Evolutionary conservation across 805 yeast genomes (phyloP), one percentile per base, ranked within the genome.

Genomic region (Candida caryicola): DNA sequence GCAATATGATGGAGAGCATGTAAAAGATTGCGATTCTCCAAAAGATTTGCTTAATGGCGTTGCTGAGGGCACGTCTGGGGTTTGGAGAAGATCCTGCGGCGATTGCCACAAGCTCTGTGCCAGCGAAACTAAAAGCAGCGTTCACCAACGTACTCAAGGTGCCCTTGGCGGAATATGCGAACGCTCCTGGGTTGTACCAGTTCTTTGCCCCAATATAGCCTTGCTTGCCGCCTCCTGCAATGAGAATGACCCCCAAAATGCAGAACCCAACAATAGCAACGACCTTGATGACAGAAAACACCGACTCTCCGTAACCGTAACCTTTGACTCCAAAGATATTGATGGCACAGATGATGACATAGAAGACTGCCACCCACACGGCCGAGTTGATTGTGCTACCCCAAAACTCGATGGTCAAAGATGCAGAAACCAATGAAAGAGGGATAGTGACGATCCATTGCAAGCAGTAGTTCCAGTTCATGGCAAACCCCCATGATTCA

Each of bases 71-170:
- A 40, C 62, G 69, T 47, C 75, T 64, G 43, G 82, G 82, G 50
- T 74, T 65, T 29, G 64, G 61, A 31, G 75, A 75, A 43, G 75
- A 78, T 15, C 76, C 77, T 14, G 83, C 81, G 25, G 79, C 77
- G 38, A 77, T 57, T 8, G 79, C 79, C 43, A 77, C 70, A 43
- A 73, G 69, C 59, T 78, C 83, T 29, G 78, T 70, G 52, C 81
- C 81, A 47, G 81, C 82, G 43, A 76, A 76, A 2, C 82, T 71
- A 51, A 78, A 79, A 4, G 81, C 79, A 12, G 81, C 74, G 17
- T 73, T 70, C 28, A 78, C 74, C 43, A 79, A 69, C 25, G 74
- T 74, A 17, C 73, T 60, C 39, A 71, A 69, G 26, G 77, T 69
- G 52, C 82, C 82, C 47, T 77, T 76, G 52, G 77, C 74, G 13